Conservation (phyloP, 2,329 filamentous ascomycete genomes). For the Cytospora piceae region DNA sequence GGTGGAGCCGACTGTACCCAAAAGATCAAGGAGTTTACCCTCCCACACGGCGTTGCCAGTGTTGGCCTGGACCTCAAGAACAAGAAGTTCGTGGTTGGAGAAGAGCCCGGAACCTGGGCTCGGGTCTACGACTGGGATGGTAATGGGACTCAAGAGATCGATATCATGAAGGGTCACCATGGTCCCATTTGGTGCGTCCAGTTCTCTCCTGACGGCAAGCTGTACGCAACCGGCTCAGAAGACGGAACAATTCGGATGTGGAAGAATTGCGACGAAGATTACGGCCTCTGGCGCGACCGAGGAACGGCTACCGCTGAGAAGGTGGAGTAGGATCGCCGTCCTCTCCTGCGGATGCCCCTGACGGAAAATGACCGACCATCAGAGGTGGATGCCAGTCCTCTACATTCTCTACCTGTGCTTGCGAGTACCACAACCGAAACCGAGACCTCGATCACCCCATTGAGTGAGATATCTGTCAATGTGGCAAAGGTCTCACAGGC, state of each 20-base stretch:
- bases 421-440: not conserved
- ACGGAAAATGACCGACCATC: constrained; percentile 26
- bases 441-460: constrained; percentile 1
- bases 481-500: constrained; percentile 24
- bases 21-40: constrained; percentile 76
- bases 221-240: constrained; percentile 95
- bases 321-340: constrained; percentile 30
- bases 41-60: constrained; percentile 85
- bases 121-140: constrained; percentile 88
- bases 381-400: constrained; percentile 10
- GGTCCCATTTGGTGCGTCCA: constrained; percentile 95
- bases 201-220: constrained; percentile 92
- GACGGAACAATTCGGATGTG: constrained; percentile 96
- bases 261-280: constrained; percentile 70
- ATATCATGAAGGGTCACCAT: constrained; percentile 95
- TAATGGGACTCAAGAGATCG: constrained; percentile 66
- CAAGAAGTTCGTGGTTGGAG: constrained; percentile 85
- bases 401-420: not conserved
- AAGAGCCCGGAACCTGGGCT: constrained; percentile 94
- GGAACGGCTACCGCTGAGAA: constrained; percentile 34
- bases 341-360: constrained; percentile 23
- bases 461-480: constrained; percentile 30
- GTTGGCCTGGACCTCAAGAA: constrained; percentile 84
- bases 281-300: constrained; percentile 66
- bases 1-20: constrained; percentile 71